Evolutionary conservation across 208 protist species (phyloP), one percentile per base, ranked within the genome.

Genomic region (Acanthamoeba sp.): DNA sequence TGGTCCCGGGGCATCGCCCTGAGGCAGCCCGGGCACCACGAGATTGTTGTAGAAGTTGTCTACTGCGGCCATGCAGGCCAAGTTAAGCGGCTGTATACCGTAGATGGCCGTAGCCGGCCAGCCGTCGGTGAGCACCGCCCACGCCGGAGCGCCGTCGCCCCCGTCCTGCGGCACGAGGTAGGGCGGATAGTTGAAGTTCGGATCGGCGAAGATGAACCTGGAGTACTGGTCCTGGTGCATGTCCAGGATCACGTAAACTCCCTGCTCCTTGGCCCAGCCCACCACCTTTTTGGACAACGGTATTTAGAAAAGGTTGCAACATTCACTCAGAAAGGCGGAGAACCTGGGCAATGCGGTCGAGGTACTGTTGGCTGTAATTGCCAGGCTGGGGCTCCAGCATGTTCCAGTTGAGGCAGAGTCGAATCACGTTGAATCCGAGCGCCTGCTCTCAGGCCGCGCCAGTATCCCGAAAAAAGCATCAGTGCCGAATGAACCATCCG

Each of bases 191-290:
- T 82, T n/a, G 71, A 82, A 14, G 1, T 34, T 12, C 34, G 45
- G 22, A 38, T 82, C 38, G 71, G 20, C 71, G 71, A 82, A 29
- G 71, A 82, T 50, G 71, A 29, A 82, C 10, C 71, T 14, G 12
- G 71, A 82, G 71, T 82, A 82, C 71, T 82, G 71, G 71, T 82
- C 71, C 71, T 82, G 71, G 71, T 82, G 71, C 71, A 82, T 82
- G 71, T 82, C 71, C 71, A 82, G 27, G 20, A 82, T 14, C 36
- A 50, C 3, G 38, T 82, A 82, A 38, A 82, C 50, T 14, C 38
- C 38, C 71, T 82, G 71, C 27, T 82, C 71, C 40, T 82, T 82
- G 34, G 71, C 71, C 71, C 71, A 82, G 9, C 38, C 71, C 22
- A 82, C 71, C 2, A 50, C 71, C 71, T 78, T 34, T 18, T 10